Evolutionary conservation across 345 rosid genomes (phyloP).

Genomic region (Gynandropsis gynandra): DNA sequence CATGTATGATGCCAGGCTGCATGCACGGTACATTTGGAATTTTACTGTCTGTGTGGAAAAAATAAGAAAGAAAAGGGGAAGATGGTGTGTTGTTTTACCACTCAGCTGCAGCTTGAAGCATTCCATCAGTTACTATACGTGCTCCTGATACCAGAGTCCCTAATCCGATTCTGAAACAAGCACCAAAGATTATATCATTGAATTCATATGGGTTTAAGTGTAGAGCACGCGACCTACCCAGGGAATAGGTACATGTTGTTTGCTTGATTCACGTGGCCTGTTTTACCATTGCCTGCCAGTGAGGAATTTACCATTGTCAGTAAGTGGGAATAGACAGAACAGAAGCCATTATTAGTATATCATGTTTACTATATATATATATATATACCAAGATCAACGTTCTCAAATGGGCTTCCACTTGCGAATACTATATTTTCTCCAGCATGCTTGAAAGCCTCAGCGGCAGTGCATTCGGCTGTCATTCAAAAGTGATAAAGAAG

Average conservation of each 20-base stretch:
- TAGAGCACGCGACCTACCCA: constrained; percentile 47
- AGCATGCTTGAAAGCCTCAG: constrained; percentile 86
- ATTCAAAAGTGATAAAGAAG: constrained; percentile 14
- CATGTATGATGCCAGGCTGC: constrained; percentile 97
- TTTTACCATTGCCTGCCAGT: constrained; percentile 70
- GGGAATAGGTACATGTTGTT: constrained; percentile 99
- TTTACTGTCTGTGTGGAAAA: neutral
- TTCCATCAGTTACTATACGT: constrained; percentile 66
- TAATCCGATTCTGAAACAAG: constrained; percentile 65
- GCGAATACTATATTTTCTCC: constrained; percentile 90
- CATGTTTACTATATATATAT: neutral
- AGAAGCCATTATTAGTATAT: constrained; percentile 13
- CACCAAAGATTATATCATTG: constrained; percentile 4
- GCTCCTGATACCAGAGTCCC: constrained; percentile 89
- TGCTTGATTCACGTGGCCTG: constrained; percentile 94
- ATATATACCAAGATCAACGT: constrained; percentile 66
- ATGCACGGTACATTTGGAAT: constrained; percentile 22
- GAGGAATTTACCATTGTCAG: no score
- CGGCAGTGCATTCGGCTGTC: constrained; percentile 95
- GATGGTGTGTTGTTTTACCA: constrained; percentile 36
- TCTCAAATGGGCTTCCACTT: constrained; percentile 96
- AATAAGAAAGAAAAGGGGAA: neutral
- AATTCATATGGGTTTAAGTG: neutral
- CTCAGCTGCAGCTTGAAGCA: constrained; percentile 90
- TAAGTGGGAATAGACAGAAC: no score